These are phyloP conservation scores for Eragrostis curvula DNA, from an alignment of 176 grass and related monocot species.

Conservation along the genomic window DNA sequence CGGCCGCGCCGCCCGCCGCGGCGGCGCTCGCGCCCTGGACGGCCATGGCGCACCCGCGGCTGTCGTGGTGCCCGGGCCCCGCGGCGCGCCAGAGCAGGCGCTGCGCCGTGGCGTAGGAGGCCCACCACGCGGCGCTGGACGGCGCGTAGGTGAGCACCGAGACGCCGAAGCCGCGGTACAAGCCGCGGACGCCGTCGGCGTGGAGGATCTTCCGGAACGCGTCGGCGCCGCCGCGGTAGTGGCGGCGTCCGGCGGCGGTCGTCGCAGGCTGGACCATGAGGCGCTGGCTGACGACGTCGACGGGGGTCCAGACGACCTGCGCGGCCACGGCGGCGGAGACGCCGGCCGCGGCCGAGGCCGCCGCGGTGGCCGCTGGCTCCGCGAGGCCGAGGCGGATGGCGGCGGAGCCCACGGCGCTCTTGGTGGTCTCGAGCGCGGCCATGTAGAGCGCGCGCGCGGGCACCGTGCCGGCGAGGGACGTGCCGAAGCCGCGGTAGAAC, in stretches of 20 bases:
- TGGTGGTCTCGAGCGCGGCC: constrained; percentile 93
- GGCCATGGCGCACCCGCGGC: constrained; percentile 53
- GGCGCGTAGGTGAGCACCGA: constrained; percentile 96
- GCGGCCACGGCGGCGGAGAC: constrained; percentile 82
- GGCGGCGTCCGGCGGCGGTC: constrained; percentile 24
- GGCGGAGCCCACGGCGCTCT: constrained; percentile 83
- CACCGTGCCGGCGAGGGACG: constrained; percentile 85
- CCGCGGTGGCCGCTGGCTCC: constrained; percentile 67
- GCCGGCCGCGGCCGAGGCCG: constrained; percentile 71
- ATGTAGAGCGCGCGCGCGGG: constrained; percentile 96
- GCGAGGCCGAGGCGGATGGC: constrained; percentile 66
- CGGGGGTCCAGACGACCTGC: constrained; percentile 90
- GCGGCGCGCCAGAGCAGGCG: constrained; percentile 65
- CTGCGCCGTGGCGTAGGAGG: constrained; percentile 79
- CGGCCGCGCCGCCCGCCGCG: constrained; percentile 64
- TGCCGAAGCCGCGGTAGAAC: constrained; percentile 88
- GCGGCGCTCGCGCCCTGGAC: constrained; percentile 92
- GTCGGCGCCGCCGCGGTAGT: constrained; percentile 66
- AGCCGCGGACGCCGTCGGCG: constrained; percentile 72
- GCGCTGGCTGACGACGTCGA: constrained; percentile 91
- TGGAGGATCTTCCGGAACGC: constrained; percentile 71
- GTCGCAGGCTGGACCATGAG: constrained; percentile 79
- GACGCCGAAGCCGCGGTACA: constrained; percentile 93
- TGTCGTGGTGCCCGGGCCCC: constrained; percentile 37
- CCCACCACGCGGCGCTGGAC: constrained; percentile 97